A percentile compares a stretch with the other conserved stretches of the same genome.
These are phyloP conservation scores for Paraphoma sp. DNA, from an alignment of 2,329 filamentous ascomycete genomes.

Conservation along the genomic window DNA sequence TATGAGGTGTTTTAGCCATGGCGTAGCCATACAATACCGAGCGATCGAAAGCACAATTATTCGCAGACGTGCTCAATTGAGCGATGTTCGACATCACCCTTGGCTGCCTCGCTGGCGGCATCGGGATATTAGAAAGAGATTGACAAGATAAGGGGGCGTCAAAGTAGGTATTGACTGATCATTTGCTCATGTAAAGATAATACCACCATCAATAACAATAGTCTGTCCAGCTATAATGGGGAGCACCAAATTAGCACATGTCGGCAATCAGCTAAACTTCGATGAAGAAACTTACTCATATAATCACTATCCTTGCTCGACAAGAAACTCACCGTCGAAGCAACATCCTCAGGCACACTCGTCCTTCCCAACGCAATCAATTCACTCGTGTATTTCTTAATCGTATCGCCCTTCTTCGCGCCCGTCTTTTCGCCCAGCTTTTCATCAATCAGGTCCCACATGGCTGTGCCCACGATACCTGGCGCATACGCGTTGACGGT, in stretches of 20 bases:
- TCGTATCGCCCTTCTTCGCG: constrained; percentile 59
- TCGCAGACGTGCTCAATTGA: no score
- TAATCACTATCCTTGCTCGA: constrained; percentile 66
- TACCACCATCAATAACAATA: constrained; percentile 66
- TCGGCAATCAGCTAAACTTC: no score
- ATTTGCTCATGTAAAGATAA: constrained; percentile 54
- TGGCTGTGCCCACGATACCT: constrained; percentile 70
- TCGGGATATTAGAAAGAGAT: no score
- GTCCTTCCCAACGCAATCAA: constrained; percentile 64
- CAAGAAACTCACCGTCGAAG: constrained; percentile 68
- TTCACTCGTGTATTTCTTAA: constrained; percentile 62
- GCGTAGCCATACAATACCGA: no score
- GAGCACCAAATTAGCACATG: neutral
- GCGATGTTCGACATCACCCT: no score
- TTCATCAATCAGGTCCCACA: constrained; percentile 74
- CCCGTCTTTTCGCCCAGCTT: constrained; percentile 62
- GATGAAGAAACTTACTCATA: constrained; percentile 49
- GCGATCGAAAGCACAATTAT: no score
- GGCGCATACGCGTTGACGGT: constrained; percentile 72
- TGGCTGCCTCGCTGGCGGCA: no score
- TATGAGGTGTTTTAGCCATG: no score
- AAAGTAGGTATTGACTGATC: neutral
- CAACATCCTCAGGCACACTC: constrained; percentile 68
- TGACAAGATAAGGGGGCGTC: no score
- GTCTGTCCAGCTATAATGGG: constrained; percentile 61